Percentiles rank a stretch among this genome's conserved stretches.
Conservation (phyloP, 176 grass and related monocot genomes). For the Chloris gayana region DNA sequence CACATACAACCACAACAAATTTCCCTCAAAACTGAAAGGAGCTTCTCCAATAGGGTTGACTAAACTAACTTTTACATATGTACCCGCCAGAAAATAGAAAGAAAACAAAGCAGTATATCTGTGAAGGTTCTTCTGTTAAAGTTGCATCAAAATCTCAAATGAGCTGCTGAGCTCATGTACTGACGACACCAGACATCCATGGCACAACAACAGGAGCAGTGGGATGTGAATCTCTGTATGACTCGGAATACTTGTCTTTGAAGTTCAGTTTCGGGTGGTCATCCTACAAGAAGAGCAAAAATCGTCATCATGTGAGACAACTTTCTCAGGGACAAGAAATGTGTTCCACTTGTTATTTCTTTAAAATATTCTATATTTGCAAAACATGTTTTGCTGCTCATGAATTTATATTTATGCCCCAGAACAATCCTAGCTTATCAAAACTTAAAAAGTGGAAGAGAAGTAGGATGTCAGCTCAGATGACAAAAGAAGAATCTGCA, state of each 20-base stretch:
- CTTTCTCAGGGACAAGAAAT: not conserved
- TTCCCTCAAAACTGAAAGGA: slow-evolving; percentile 6
- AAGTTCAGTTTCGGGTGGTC: slow-evolving; percentile 68
- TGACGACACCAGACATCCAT: slow-evolving; percentile 86
- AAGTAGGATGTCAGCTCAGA: not conserved
- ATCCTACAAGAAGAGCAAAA: slow-evolving; percentile 52
- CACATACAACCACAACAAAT: slow-evolving; percentile 33
- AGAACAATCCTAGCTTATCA: slow-evolving; percentile 3
- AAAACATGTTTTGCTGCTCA: not conserved
- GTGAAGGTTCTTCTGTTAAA: slow-evolving; percentile 6
- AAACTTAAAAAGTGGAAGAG: slow-evolving; percentile 6
- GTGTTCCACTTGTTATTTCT: not conserved
- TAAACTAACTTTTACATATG: slow-evolving; percentile 61
- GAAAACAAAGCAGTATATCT: slow-evolving; percentile 39
- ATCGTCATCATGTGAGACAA: slow-evolving; percentile 18
- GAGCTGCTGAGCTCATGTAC: slow-evolving; percentile 39
- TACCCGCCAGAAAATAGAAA: not conserved
- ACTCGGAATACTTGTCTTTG: slow-evolving; percentile 87
- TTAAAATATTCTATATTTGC: not conserved
- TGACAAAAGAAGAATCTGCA: slow-evolving; percentile 22
- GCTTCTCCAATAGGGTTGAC: slow-evolving; percentile 30
- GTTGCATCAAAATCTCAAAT: slow-evolving; percentile 6
- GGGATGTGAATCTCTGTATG: slow-evolving; percentile 80
- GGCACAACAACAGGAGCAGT: slow-evolving; percentile 78
- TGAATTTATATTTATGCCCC: not conserved